A percentile compares a stretch with the other conserved stretches of the same genome.
phyloP scores from a whole-genome alignment of 2,329 filamentous ascomycete genomes.

The Blastomyces parvus region DNA sequence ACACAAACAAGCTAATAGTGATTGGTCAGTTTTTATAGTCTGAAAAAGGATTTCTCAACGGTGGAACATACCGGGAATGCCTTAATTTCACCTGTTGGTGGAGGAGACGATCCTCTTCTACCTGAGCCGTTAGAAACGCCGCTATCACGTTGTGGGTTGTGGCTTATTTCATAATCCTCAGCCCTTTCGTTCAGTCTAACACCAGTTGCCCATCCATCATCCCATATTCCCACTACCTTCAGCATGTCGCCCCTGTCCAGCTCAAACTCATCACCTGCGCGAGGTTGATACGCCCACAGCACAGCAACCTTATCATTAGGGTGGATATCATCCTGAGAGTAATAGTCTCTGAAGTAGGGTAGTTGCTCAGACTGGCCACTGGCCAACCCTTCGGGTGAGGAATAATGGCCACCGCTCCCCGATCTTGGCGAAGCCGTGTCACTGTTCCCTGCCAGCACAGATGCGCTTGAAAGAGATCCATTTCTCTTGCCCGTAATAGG shows the following conservation, averaged over 20 bases:
- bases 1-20: slow-evolving; percentile 66
- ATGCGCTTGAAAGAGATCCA: slow-evolving; percentile 83
- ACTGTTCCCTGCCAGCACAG: slow-evolving; percentile 57
- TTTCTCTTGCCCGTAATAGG: slow-evolving; percentile 54
- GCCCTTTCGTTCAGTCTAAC: slow-evolving; percentile 71
- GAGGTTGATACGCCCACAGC: slow-evolving; percentile 93
- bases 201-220: slow-evolving; percentile 97
- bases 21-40: not conserved
- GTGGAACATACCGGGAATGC: slow-evolving; percentile 59
- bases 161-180: slow-evolving; percentile 76
- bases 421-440: slow-evolving; percentile 61
- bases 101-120: slow-evolving; percentile 51
- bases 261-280: slow-evolving; percentile 84
- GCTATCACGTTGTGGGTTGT: slow-evolving; percentile 76
- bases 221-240: slow-evolving; percentile 97
- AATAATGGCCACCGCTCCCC: slow-evolving; percentile 60
- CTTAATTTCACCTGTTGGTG: slow-evolving; percentile 75
- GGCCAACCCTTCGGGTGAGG: slow-evolving; percentile 70
- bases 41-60: not conserved
- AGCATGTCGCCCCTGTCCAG: slow-evolving; percentile 95
- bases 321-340: slow-evolving; percentile 92
- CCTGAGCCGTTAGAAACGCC: slow-evolving; percentile 77
- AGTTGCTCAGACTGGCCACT: slow-evolving; percentile 94
- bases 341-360: slow-evolving; percentile 97
- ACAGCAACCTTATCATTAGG: slow-evolving; percentile 82